Conservation (phyloP, 2,329 filamentous ascomycete genomes). For the Sclerotinia sclerotiorum region DNA sequence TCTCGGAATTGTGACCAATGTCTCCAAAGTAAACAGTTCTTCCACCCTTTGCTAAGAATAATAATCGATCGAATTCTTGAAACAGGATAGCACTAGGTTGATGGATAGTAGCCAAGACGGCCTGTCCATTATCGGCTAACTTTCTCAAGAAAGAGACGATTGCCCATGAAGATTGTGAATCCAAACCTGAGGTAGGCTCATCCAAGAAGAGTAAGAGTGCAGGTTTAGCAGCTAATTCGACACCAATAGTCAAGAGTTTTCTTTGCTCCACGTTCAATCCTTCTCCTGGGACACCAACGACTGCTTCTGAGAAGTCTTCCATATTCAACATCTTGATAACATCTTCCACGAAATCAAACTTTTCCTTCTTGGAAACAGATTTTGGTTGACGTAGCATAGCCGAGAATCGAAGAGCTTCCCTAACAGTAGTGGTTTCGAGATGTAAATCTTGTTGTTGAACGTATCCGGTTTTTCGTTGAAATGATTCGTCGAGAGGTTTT, state of each 20-base stretch:
- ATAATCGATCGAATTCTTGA: slow-evolving; percentile 80
- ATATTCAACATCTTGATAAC: slow-evolving; percentile 91
- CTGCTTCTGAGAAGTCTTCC: slow-evolving; percentile 85
- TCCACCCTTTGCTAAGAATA: slow-evolving; percentile 76
- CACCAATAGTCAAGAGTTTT: slow-evolving; percentile 85
- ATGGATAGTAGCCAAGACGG: slow-evolving; percentile 92
- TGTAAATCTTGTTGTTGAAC: slow-evolving; percentile 94
- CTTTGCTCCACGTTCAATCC: slow-evolving; percentile 73
- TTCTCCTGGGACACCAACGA: slow-evolving; percentile 88
- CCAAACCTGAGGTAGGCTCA: slow-evolving; percentile 91
- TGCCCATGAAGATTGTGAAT: slow-evolving; percentile 91
- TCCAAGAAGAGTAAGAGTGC: slow-evolving; percentile 88
- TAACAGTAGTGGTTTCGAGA: slow-evolving; percentile 76
- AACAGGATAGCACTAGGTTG: slow-evolving; percentile 93
- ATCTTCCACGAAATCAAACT: slow-evolving; percentile 84
- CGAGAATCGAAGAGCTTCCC: slow-evolving; percentile 77
- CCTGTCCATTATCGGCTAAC: slow-evolving; percentile 83
- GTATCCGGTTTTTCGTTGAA: slow-evolving; percentile 90
- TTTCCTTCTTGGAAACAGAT: slow-evolving; percentile 69
- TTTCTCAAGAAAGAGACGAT: slow-evolving; percentile 87
- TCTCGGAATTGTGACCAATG: slow-evolving; percentile 54
- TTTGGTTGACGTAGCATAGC: slow-evolving; percentile 83
- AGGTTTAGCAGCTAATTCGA: slow-evolving; percentile 93
- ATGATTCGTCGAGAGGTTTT: slow-evolving; percentile 53
- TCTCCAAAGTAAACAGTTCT: slow-evolving; percentile 81